Base-by-base conservation (phyloP, 441 rosid species). In the Brassica balearica region DNA sequence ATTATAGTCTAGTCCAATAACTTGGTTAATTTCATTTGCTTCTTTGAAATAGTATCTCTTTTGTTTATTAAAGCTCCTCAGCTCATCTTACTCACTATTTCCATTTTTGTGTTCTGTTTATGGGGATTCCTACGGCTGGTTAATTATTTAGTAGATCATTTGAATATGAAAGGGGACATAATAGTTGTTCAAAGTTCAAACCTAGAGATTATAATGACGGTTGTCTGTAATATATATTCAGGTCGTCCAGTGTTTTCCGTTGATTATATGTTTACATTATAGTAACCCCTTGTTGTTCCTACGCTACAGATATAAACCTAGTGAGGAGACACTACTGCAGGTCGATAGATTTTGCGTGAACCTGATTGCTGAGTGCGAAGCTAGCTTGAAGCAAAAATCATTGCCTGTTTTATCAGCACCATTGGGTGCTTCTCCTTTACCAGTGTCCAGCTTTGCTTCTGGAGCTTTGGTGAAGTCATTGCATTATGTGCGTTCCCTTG, bases 401-500 rank as follows among this genome's bases (percentile, higher is more conserved):
- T 75, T 77, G 75, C 80, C 85, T 73, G 81, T 85, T 38, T 82
- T 86, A 65, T 79, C 91, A 46, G 60, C 77, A 70, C 73, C 79
- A 70, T 17, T 88, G 63, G 87, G 82, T 83, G 82, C 86, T 80
- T 85, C 90, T 67, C 88, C 91, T 36, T 82, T 92, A 76, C 93
- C 99, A 29, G 98, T 90, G 43, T 90, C 95, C 77, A 91, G 87
- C 85, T 92, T 92, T 86, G 94, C 95, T 74, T 96, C 98, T 77
- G 87, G 78, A 60, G 85, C 91, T 61, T 92, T 94, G 81, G 94
- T 94, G 75, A 96, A 96, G 88, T 96, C 99, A 59, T 87, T 96
- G 82, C 91, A 86, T 84, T 96, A 96, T 86, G 92, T 94, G 69
- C 95, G 98, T 66, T 94, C 99, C 46, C 90, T 96, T 69, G 97